These are phyloP conservation scores for Metschnikowia drakensbergensis DNA, from an alignment of 805 yeast species.

Conservation along the genomic window DNA sequence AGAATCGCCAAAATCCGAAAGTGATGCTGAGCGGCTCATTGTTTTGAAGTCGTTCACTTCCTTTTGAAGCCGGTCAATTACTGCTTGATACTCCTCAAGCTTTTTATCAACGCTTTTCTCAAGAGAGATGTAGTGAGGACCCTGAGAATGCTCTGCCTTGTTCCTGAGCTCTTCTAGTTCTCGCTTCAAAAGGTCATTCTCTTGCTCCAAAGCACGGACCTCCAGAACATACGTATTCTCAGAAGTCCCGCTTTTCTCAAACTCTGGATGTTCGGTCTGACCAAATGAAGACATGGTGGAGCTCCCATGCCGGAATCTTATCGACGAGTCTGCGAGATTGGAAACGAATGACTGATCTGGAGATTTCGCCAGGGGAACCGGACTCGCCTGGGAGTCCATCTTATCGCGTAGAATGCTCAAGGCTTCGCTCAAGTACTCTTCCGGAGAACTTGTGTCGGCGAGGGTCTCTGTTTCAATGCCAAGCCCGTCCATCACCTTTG, in stretches of 20 bases:
- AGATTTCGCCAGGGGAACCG: not conserved
- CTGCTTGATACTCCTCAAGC: conserved; percentile 28
- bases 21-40: conserved; percentile 11
- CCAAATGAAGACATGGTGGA: not conserved
- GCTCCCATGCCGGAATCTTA: not conserved
- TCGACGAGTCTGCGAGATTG: not conserved
- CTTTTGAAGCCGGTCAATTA: conserved; percentile 28
- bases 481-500: conserved; percentile 15
- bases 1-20: conserved; percentile 7
- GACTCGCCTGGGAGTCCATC: not conserved
- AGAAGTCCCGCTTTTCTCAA: not conserved
- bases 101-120: conserved; percentile 20
- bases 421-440: conserved; percentile 4
- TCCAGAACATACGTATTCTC: not conserved
- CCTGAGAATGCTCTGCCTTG: not conserved
- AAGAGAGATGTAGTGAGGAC: not conserved
- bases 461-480: conserved; percentile 5
- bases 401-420: conserved; percentile 2
- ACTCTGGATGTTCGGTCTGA: not conserved
- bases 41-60: conserved; percentile 30
- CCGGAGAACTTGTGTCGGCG: not conserved
- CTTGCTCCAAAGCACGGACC: not conserved
- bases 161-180: not conserved
- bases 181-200: not conserved
- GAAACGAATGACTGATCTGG: not conserved